Percentiles rank a stretch among this genome's conserved stretches.
Evolutionary conservation across 225 moss, liverwort and hornwort species (phyloP).

Genomic region (Sphagnum contortum): DNA sequence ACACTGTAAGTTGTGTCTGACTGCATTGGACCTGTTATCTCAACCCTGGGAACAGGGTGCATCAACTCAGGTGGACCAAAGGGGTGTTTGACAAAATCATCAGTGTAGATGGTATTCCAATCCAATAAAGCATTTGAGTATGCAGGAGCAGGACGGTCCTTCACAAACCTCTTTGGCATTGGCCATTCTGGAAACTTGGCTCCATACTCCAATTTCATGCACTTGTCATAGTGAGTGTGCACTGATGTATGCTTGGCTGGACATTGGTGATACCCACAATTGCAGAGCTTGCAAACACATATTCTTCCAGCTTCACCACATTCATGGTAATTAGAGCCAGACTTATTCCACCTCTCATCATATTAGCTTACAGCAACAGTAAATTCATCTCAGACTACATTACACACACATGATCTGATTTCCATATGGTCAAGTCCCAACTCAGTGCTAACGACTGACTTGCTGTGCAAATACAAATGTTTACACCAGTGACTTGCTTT

Average conservation of each 20-base stretch:
- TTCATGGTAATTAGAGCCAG: background rate
- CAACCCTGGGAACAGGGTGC: background rate
- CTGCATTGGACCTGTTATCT: slow-evolving; percentile 4
- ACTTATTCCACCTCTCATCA: too few relatives aligned
- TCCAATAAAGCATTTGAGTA: slow-evolving; percentile 10
- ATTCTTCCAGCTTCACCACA: slow-evolving; percentile 14
- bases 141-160: background rate
- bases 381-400: too few relatives aligned
- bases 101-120: slow-evolving; percentile 26
- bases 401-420: too few relatives aligned
- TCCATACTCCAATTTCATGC: slow-evolving; percentile 24
- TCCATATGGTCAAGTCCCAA: too few relatives aligned
- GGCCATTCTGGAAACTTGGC: slow-evolving; percentile 47
- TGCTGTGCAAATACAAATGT: too few relatives aligned
- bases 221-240: slow-evolving; percentile 18
- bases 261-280: slow-evolving; percentile 47
- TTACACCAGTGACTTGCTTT: too few relatives aligned
- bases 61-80: slow-evolving; percentile 11
- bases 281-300: slow-evolving; percentile 48
- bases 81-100: slow-evolving; percentile 30
- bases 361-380: too few relatives aligned
- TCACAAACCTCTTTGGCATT: slow-evolving; percentile 13
- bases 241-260: slow-evolving; percentile 47
- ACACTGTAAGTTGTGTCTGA: slow-evolving; percentile 38
- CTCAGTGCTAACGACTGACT: too few relatives aligned